Percentiles rank a stretch among this genome's conserved stretches.
Conservation (phyloP, 177 flowering plant genomes). For the Telopea speciosissima region DNA sequence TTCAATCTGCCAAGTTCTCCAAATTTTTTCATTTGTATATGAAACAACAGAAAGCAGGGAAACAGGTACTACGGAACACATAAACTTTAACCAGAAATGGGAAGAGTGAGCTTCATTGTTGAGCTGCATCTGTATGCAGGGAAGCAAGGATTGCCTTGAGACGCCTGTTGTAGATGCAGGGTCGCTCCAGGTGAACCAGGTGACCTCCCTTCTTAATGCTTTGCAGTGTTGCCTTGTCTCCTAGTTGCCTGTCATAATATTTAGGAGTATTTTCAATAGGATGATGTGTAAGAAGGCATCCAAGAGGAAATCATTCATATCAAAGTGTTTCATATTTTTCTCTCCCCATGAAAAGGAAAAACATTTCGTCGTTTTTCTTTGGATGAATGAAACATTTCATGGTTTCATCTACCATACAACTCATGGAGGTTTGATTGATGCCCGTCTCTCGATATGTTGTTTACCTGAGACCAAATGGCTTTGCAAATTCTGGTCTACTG, state of each 20-base stretch:
- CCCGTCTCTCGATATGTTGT: too few relatives aligned
- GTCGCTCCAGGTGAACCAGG: constrained; percentile 91
- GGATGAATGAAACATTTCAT: not conserved
- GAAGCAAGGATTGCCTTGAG: constrained; percentile 77
- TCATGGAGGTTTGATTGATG: too few relatives aligned
- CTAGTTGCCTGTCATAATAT: not conserved
- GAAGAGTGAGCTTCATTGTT: constrained; percentile 1
- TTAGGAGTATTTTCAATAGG: not conserved
- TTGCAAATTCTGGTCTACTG: too few relatives aligned
- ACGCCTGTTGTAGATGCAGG: constrained; percentile 67
- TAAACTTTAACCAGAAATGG: not conserved
- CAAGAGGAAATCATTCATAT: too few relatives aligned
- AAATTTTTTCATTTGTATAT: not conserved
- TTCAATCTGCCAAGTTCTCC: not conserved
- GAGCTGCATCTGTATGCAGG: constrained; percentile 24
- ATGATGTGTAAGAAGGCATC: too few relatives aligned
- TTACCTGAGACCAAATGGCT: too few relatives aligned
- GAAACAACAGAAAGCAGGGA: not conserved
- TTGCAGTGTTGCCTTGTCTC: constrained; percentile 28
- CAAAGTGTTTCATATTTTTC: too few relatives aligned
- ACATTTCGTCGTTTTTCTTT: too few relatives aligned
- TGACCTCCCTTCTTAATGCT: constrained; percentile 86
- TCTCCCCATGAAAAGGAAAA: too few relatives aligned
- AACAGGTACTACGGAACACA: not conserved
- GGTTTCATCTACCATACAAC: too few relatives aligned